Conservation (phyloP, 305 asterid genomes). For the Solanum hybrid region DNA sequence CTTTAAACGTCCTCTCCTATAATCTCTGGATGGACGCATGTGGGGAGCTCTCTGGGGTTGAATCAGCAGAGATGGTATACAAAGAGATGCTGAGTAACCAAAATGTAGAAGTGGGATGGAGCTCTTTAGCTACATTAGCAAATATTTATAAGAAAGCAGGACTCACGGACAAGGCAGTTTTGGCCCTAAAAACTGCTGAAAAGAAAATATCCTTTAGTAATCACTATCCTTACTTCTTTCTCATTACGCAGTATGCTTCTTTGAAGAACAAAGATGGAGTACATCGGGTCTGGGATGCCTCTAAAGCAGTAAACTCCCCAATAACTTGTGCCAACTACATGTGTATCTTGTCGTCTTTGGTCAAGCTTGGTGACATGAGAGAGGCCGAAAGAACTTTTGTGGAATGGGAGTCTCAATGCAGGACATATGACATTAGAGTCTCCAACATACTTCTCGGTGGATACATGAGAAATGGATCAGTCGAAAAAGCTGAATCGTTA, state of each 20-base stretch:
- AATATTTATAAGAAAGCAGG: constrained; percentile 20
- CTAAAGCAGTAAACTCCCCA: constrained; percentile 13
- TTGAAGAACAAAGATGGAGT: constrained; percentile 26
- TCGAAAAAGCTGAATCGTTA: constrained; percentile 22
- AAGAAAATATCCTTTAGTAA: constrained; percentile 18
- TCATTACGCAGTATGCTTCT: constrained; percentile 24
- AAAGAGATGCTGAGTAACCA: constrained; percentile 22
- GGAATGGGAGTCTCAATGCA: constrained; percentile 28
- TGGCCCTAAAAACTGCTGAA: constrained; percentile 26
- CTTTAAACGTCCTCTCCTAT: constrained; percentile 28
- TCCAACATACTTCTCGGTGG: constrained; percentile 33
- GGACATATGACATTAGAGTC: constrained; percentile 28
- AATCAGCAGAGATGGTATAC: constrained; percentile 23
- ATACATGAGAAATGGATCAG: constrained; percentile 22
- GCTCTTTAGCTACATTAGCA: constrained; percentile 29
- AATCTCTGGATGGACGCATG: constrained; percentile 35
- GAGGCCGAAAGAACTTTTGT: constrained; percentile 16
- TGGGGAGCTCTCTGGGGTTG: constrained; percentile 21
- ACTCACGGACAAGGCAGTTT: constrained; percentile 12
- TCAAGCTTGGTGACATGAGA: constrained; percentile 25
- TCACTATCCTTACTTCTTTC: constrained; percentile 25
- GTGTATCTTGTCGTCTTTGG: constrained; percentile 29
- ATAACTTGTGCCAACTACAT: constrained; percentile 29
- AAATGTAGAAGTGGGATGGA: constrained; percentile 27
- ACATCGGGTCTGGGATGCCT: constrained; percentile 22